These are phyloP conservation scores for Alternaria gansuensis DNA, from an alignment of 2,329 filamentous ascomycete species.

Conservation along the genomic window DNA sequence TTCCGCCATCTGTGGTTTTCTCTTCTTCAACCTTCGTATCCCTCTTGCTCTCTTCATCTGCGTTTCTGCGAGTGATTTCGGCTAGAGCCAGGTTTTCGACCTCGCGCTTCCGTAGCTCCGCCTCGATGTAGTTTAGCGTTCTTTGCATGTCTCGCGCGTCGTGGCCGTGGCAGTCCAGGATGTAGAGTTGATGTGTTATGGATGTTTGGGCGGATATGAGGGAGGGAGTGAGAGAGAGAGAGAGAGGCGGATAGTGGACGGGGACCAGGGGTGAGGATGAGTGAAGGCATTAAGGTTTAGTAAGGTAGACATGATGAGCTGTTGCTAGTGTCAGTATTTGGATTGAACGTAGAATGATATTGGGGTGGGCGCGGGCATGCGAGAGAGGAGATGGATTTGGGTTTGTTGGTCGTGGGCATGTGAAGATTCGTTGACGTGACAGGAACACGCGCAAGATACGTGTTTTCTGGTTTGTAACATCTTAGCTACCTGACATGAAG, in stretches of 20 bases:
- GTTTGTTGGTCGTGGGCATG: not conserved
- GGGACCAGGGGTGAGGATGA: not conserved
- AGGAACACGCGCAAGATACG: not conserved
- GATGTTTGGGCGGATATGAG: not conserved
- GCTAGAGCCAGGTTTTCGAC: not conserved
- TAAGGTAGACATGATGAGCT: not conserved
- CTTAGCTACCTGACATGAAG: not conserved
- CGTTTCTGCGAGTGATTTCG: not conserved
- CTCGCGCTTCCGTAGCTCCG: slow-evolving; percentile 4
- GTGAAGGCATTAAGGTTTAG: not conserved
- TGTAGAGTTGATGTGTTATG: slow-evolving; percentile 3
- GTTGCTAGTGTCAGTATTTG: not conserved
- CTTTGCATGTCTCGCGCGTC: slow-evolving; percentile 14
- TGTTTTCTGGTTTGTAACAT: not conserved
- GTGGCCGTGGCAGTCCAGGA: slow-evolving; percentile 13
- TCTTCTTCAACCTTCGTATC: not conserved
- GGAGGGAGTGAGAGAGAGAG: not conserved
- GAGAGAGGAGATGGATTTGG: not conserved
- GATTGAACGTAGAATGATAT: not conserved
- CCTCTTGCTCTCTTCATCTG: not conserved
- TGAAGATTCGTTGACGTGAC: not conserved
- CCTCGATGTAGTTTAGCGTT: slow-evolving; percentile 3
- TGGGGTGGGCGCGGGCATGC: not conserved
- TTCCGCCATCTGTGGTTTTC: not conserved
- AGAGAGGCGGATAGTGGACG: not conserved